phyloP scores from a whole-genome alignment of 352 stramenopile genomes.

The Globisporangium cystogenes region DNA sequence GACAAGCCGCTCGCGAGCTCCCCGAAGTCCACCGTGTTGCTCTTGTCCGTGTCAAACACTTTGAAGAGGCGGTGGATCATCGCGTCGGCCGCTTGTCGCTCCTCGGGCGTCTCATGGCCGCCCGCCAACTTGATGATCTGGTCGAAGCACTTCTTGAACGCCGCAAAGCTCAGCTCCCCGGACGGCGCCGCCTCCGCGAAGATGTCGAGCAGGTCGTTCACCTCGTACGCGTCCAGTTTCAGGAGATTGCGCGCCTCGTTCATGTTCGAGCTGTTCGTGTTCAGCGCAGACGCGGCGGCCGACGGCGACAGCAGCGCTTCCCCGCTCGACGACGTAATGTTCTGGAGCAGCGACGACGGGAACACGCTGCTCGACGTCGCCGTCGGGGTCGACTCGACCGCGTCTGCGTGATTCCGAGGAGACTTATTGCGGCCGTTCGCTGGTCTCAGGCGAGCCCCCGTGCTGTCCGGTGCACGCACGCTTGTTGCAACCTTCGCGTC shows the following conservation, averaged over 20 bases:
- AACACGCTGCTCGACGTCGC: constrained; percentile 16
- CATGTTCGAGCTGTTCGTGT: constrained; percentile 77
- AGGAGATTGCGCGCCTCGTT: constrained; percentile 66
- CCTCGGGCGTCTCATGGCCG: constrained; percentile 54
- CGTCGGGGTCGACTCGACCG: neutral
- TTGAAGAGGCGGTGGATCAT: constrained; percentile 83
- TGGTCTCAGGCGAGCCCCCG: neutral
- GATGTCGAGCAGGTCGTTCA: constrained; percentile 87
- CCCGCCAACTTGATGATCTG: constrained; percentile 82
- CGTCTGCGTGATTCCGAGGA: neutral
- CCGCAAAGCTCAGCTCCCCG: constrained; percentile 67
- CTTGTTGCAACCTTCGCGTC: constrained; percentile 4
- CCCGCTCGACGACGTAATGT: constrained; percentile 27
- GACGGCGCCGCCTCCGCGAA: constrained; percentile 80
- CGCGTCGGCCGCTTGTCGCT: constrained; percentile 67
- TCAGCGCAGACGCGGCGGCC: constrained; percentile 37
- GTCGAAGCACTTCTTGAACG: constrained; percentile 87
- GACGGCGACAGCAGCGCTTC: constrained; percentile 38
- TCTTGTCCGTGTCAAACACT: constrained; percentile 82
- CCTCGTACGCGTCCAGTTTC: constrained; percentile 81
- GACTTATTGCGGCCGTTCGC: constrained; percentile 3
- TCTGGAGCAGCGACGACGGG: constrained; percentile 35
- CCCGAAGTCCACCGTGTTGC: constrained; percentile 83
- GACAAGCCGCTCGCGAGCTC: constrained; percentile 82
- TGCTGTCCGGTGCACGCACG: neutral